phyloP scores from a whole-genome alignment of 148 eudicot species.

The Rheum nobile region DNA sequence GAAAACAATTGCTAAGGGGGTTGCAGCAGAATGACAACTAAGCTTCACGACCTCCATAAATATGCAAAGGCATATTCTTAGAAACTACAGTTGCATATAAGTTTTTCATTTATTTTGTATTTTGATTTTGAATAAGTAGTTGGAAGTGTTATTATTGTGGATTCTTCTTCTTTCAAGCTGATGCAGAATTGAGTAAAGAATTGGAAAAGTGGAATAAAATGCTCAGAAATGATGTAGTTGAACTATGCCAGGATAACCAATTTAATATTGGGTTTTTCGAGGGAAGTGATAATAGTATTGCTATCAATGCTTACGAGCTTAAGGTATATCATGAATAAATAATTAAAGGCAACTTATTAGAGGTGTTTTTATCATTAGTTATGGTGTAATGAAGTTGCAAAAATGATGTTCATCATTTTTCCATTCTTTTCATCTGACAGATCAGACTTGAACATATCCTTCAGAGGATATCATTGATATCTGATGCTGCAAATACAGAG shows the following conservation, averaged over 20 bases:
- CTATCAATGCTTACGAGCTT: slow-evolving; percentile 89
- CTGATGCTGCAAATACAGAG: slow-evolving; percentile 95
- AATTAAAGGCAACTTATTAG: background rate
- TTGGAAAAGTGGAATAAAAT: slow-evolving; percentile 92
- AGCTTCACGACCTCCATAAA: slow-evolving; percentile 90
- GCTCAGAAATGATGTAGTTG: slow-evolving; percentile 81
- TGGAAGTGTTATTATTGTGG: slow-evolving; percentile 6
- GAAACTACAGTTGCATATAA: background rate
- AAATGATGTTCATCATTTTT: background rate
- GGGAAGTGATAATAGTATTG: slow-evolving; percentile 65
- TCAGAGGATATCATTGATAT: slow-evolving; percentile 81
- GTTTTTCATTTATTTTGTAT: background rate
- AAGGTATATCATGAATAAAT: slow-evolving; percentile 36
- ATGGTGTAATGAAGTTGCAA: background rate
- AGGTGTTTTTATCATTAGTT: background rate
- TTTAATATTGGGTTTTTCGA: slow-evolving; percentile 87
- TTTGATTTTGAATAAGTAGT: background rate
- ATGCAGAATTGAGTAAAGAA: slow-evolving; percentile 80
- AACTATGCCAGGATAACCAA: slow-evolving; percentile 84
- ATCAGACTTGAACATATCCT: slow-evolving; percentile 95
- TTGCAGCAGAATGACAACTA: slow-evolving; percentile 73
- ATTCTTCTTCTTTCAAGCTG: slow-evolving; percentile 39
- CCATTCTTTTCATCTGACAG: slow-evolving; percentile 25
- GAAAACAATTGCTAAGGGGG: slow-evolving; percentile 41
- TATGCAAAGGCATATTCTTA: slow-evolving; percentile 64